Evolutionary conservation across 139 green algal genomes (phyloP).

Genomic region (Picochlorum sp.): DNA sequence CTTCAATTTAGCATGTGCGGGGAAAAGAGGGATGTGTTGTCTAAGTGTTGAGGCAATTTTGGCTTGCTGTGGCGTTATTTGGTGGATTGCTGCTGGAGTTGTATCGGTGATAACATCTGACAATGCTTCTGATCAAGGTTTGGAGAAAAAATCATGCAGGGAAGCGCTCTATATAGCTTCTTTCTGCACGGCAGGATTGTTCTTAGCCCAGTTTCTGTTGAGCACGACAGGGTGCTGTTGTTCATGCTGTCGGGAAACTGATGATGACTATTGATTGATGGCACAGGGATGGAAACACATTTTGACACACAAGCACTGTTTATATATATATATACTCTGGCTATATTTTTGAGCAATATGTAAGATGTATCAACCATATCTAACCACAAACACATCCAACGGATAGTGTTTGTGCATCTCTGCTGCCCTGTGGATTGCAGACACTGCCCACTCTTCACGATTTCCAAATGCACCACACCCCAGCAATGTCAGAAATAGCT

Average conservation of each 20-base stretch:
- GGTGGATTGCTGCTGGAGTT: conserved; percentile 6
- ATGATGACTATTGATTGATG: not conserved
- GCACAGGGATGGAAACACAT: too few species aligned
- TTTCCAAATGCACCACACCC: conserved; percentile 1
- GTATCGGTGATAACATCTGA: not conserved
- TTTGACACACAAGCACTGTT: too few species aligned
- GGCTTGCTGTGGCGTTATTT: not conserved
- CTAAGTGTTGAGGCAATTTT: conserved; percentile 8
- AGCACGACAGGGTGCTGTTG: not conserved
- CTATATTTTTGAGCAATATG: too few species aligned
- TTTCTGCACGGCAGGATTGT: not conserved
- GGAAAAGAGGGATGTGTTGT: not conserved
- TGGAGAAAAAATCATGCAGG: not conserved
- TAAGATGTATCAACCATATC: not conserved
- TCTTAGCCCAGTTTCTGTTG: not conserved
- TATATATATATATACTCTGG: too few species aligned
- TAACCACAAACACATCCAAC: not conserved
- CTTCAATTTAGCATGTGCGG: not conserved
- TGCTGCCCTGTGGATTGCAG: not conserved
- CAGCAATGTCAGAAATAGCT: conserved; percentile 3
- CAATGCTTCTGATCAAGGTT: not conserved
- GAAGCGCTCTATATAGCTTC: not conserved
- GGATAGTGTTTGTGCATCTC: conserved; percentile 1
- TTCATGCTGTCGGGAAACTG: not conserved
- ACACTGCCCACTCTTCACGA: not conserved